These are phyloP conservation scores for Candida schatavii DNA, from an alignment of 805 yeast species.

Conservation along the genomic window DNA sequence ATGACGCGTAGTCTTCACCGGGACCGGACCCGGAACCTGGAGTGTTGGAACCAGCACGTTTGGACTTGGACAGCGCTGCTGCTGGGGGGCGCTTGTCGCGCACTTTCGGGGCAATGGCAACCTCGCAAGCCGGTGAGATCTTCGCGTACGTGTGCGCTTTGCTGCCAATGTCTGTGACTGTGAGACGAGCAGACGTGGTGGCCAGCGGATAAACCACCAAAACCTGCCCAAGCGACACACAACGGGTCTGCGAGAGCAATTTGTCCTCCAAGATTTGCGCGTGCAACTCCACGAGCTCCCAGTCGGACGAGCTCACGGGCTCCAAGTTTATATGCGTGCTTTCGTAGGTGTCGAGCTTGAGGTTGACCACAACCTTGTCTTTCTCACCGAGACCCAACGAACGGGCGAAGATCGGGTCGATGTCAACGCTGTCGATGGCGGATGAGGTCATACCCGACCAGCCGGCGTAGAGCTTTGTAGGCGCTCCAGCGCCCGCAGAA, in stretches of 20 bases:
- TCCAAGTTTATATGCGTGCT: slow-evolving; percentile 69
- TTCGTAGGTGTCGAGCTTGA: slow-evolving; percentile 48
- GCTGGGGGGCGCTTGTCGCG: slow-evolving; percentile 20
- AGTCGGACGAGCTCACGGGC: slow-evolving; percentile 74
- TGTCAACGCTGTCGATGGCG: slow-evolving; percentile 41
- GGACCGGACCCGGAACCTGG: slow-evolving; percentile 17
- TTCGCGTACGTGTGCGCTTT: slow-evolving; percentile 47
- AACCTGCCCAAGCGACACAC: slow-evolving; percentile 57
- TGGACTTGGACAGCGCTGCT: slow-evolving; percentile 4
- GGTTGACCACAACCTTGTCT: slow-evolving; percentile 34
- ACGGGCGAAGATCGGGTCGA: slow-evolving; percentile 67
- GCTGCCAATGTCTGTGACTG: slow-evolving; percentile 42
- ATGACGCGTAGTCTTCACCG: slow-evolving; percentile 22
- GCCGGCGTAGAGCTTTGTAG: slow-evolving; percentile 47
- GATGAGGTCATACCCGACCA: slow-evolving; percentile 61
- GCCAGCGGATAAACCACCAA: slow-evolving; percentile 67
- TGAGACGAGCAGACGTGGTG: slow-evolving; percentile 59
- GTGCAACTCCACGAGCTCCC: slow-evolving; percentile 87
- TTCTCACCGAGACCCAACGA: slow-evolving; percentile 46
- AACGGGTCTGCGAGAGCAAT: slow-evolving; percentile 76
- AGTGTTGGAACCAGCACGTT: slow-evolving; percentile 17
- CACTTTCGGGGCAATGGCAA: slow-evolving; percentile 69
- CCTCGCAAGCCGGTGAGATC: slow-evolving; percentile 62
- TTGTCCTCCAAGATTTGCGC: slow-evolving; percentile 73
- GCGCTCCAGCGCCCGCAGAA: background rate